Percentiles rank a stretch among this genome's conserved stretches.
These are phyloP conservation scores for Saturnispora saitoi DNA, from an alignment of 805 yeast genomes.

Conservation along the genomic window DNA sequence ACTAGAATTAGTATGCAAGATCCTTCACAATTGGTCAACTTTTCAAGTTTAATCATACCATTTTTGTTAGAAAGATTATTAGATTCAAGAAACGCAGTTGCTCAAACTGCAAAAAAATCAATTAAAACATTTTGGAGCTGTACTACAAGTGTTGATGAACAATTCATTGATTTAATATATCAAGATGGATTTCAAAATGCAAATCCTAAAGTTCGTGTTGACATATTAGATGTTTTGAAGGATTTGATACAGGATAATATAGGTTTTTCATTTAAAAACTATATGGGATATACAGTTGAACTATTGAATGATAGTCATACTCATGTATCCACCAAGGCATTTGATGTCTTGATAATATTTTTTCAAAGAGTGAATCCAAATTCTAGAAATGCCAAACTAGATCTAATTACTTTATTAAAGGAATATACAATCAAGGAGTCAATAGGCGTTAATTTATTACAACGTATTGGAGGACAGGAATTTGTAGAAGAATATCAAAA, in stretches of 20 bases:
- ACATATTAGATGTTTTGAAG: conserved; percentile 38
- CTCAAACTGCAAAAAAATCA: conserved; percentile 41
- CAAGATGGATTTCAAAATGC: conserved; percentile 36
- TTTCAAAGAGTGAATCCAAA: conserved; percentile 28
- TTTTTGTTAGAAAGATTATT: conserved; percentile 39
- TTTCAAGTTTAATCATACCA: conserved; percentile 41
- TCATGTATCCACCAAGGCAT: conserved; percentile 15
- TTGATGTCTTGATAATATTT: conserved; percentile 28
- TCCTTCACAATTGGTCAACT: conserved; percentile 32
- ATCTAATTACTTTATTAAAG: conserved; percentile 35
- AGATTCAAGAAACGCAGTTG: conserved; percentile 31
- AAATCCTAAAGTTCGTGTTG: conserved; percentile 32
- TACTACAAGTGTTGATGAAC: conserved; percentile 10
- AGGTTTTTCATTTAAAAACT: conserved; percentile 23
- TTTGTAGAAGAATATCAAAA: conserved; percentile 13
- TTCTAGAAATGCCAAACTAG: conserved; percentile 34
- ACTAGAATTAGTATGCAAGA: conserved; percentile 55
- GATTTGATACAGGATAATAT: conserved; percentile 32
- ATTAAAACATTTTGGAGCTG: conserved; percentile 46
- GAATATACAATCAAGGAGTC: conserved; percentile 25
- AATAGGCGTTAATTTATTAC: conserved; percentile 21
- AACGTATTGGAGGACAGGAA: conserved; percentile 21
- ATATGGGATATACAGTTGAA: conserved; percentile 21
- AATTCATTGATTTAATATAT: conserved; percentile 38
- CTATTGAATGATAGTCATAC: conserved; percentile 16